A percentile compares a stretch with the other conserved stretches of the same genome.
These are phyloP conservation scores for Ustilago xerochloae DNA, from an alignment of 1,284 basidiomycete genomes.

Conservation along the genomic window DNA sequence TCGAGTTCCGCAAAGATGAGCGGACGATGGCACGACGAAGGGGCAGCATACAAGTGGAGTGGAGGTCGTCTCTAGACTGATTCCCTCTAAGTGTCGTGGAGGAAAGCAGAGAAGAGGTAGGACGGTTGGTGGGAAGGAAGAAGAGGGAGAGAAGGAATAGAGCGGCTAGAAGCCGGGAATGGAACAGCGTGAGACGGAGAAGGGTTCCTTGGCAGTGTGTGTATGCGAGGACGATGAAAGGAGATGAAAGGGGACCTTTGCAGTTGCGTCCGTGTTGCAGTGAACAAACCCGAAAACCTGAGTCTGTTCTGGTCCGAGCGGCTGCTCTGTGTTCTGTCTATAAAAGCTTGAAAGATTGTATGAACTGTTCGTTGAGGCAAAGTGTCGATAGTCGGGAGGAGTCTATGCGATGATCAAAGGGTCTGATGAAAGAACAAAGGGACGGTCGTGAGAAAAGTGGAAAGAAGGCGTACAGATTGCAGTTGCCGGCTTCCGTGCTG, in stretches of 20 bases:
- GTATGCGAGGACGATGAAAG: background rate
- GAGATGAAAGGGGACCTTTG: slow-evolving; percentile 3
- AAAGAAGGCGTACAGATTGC: background rate
- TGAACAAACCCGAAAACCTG: too few species aligned
- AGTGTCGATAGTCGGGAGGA: background rate
- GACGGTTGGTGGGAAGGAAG: slow-evolving; percentile 22
- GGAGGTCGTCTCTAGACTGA: slow-evolving; percentile 27
- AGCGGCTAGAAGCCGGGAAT: slow-evolving; percentile 2
- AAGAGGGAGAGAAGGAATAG: slow-evolving; percentile 17
- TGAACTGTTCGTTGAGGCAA: too few species aligned
- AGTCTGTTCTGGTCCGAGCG: too few species aligned
- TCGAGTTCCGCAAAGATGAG: slow-evolving; percentile 26
- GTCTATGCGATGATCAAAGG: background rate
- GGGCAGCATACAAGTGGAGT: slow-evolving; percentile 41
- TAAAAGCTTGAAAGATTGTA: too few species aligned
- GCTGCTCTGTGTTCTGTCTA: too few species aligned
- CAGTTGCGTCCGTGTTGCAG: too few species aligned
- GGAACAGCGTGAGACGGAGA: slow-evolving; percentile 2
- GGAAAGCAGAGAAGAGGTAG: slow-evolving; percentile 28
- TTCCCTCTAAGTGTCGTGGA: slow-evolving; percentile 28
- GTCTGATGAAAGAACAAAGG: slow-evolving; percentile 9
- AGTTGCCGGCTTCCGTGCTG: background rate
- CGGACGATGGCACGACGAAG: slow-evolving; percentile 36
- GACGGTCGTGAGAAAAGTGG: background rate
- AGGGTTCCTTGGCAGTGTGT: background rate